Evolutionary conservation across 345 rosid species (phyloP), one percentile per base, ranked within the genome.

Genomic region (Cochlearia excelsa): DNA sequence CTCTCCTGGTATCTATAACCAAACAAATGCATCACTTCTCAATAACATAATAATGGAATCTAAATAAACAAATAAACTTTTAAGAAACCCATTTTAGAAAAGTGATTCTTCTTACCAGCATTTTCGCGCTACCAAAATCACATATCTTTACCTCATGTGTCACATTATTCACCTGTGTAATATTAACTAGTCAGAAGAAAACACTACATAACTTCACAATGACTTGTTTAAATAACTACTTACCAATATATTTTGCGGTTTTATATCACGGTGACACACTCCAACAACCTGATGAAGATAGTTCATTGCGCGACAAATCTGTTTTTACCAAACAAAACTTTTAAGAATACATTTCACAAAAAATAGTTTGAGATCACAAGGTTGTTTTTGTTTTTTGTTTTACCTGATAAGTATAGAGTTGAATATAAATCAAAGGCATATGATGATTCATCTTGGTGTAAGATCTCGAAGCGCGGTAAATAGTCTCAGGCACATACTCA

Each of bases 1-100:
- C 60, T 89, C 45, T 88, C 82, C 84, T 37, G 40, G 40, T 4
- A 37, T 38, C 97, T 90, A 5, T 4, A 37, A 2, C 40, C 40
- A 37, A 37, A 6, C 5, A 34, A 34, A 37, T 6, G 7, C 40
- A 37, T 37, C 40, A 37, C 40, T 37, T 37, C 2, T 37, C 40
- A 37, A 16, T 16, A 16, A 16, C 23, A 16, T 16, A 16, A 16
- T 16, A 16, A 16, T 16, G 23, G 23, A 16, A 16, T 16, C 23
- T 16, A 16, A 16, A 16, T 16, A 16, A 16, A 16, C 23, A 16
- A 16, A 16, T 16, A 16, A 16, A 16, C 23, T 16, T 16, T 16
- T 16, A 16, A 16, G 6, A 37, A 37, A 37, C 40, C 6, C 40
- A 37, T 3, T 37, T 2, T 5, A 37, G 40, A 37, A 1, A 34